phyloP scores from a whole-genome alignment of 2,329 filamentous ascomycete genomes.

The Phaeosphaeriaceae sp. region DNA sequence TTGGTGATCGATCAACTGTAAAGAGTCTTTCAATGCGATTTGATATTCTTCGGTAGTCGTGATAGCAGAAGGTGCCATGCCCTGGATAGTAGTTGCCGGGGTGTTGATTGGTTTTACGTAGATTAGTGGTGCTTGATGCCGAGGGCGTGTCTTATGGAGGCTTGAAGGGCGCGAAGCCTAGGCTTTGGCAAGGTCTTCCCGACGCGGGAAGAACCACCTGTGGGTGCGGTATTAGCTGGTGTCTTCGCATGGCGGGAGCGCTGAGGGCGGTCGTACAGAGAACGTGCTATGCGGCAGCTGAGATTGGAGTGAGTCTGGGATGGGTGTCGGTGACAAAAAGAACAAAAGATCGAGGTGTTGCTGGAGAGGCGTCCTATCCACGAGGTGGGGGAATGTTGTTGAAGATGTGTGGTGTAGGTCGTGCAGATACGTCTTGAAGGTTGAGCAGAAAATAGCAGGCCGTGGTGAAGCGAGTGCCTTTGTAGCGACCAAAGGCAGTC shows the following conservation, averaged over 20 bases:
- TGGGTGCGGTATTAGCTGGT: not conserved
- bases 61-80: conserved; percentile 76
- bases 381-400: conserved; percentile 58
- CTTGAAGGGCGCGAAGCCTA: conserved; percentile 91
- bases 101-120: conserved; percentile 9
- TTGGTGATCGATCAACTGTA: conserved; percentile 37
- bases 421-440: conserved; percentile 57
- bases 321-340: conserved; percentile 53
- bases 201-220: conserved; percentile 64
- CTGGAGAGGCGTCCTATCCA: conserved; percentile 41
- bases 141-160: conserved; percentile 79
- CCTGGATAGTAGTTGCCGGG: conserved; percentile 54
- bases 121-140: conserved; percentile 23
- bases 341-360: conserved; percentile 52
- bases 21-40: conserved; percentile 48
- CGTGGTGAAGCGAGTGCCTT: conserved; percentile 53
- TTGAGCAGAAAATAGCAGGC: conserved; percentile 52
- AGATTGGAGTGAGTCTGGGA: conserved; percentile 68
- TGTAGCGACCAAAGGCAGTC: conserved; percentile 52
- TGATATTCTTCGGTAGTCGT: conserved; percentile 55
- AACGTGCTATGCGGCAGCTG: conserved; percentile 99
- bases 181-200: conserved; percentile 92
- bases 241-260: not conserved
- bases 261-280: conserved; percentile 62
- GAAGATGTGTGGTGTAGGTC: conserved; percentile 57